Evolutionary conservation across 2,329 filamentous ascomycete genomes (phyloP).

Genomic region (Paecilomyces fulvus): DNA sequence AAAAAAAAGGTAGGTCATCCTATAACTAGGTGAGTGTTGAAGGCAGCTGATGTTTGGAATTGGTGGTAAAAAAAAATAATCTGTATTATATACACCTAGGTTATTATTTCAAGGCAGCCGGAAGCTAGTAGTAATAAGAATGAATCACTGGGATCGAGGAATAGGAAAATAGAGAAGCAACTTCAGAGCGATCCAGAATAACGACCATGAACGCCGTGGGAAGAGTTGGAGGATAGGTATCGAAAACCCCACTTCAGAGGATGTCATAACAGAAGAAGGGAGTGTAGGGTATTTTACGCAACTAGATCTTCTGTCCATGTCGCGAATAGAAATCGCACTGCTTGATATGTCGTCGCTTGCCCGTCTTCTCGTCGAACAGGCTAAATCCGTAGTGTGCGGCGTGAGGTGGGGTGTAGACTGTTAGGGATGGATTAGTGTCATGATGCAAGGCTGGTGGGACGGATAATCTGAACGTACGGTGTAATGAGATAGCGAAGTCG

Average conservation of each 20-base stretch:
- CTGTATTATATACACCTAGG: too few relatives aligned
- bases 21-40: too few relatives aligned
- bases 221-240: neutral
- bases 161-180: neutral
- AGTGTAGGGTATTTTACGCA: neutral
- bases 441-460: neutral
- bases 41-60: too few relatives aligned
- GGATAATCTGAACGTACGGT: slow-evolving; percentile 44
- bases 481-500: slow-evolving; percentile 74
- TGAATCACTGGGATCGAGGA: neutral
- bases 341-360: slow-evolving; percentile 61
- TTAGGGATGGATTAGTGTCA: slow-evolving; percentile 1
- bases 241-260: neutral
- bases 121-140: neutral
- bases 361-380: slow-evolving; percentile 70
- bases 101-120: too few relatives aligned
- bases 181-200: neutral
- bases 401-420: slow-evolving; percentile 79
- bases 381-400: slow-evolving; percentile 74
- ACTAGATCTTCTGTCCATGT: slow-evolving; percentile 30
- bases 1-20: too few relatives aligned
- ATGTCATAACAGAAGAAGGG: neutral
- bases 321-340: slow-evolving; percentile 67
- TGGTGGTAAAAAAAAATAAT: too few relatives aligned
- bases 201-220: neutral